A percentile compares a stretch with the other conserved stretches of the same genome.
phyloP scores from a whole-genome alignment of 495 filamentous ascomycete species.

The Penicillium pancosmium region DNA sequence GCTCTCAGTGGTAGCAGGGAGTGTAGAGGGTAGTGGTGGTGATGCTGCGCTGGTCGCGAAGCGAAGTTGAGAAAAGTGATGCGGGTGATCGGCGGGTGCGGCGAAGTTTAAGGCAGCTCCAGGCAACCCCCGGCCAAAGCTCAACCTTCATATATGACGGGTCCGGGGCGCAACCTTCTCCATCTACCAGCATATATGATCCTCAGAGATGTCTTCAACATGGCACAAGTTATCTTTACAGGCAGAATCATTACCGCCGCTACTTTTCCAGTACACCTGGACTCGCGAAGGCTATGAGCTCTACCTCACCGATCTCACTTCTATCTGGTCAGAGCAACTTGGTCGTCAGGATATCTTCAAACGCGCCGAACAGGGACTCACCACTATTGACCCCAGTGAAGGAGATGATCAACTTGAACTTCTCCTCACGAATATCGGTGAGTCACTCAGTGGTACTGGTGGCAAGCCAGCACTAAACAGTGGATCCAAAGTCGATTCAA shows the following conservation, averaged over 20 bases:
- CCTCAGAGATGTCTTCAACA: conserved; percentile 34
- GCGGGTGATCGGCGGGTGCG: conserved; percentile 32
- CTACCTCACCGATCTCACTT: conserved; percentile 79
- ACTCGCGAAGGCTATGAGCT: conserved; percentile 65
- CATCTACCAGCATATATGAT: neutral
- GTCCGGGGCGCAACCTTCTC: neutral
- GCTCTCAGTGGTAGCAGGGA: neutral
- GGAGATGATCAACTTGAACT: conserved; percentile 69
- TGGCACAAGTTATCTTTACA: conserved; percentile 42
- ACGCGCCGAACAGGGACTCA: conserved; percentile 65
- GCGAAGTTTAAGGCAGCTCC: conserved; percentile 26
- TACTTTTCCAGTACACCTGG: conserved; percentile 57
- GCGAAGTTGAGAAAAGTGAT: conserved; percentile 22
- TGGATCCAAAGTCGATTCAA: conserved; percentile 26
- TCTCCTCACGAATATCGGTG: conserved; percentile 71
- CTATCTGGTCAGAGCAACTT: conserved; percentile 80
- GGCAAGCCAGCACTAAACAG: conserved; percentile 36
- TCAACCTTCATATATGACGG: neutral
- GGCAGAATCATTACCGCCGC: conserved; percentile 40
- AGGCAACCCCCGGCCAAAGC: conserved; percentile 19
- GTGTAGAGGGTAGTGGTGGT: neutral
- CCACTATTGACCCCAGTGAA: conserved; percentile 85
- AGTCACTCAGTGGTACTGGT: conserved; percentile 55
- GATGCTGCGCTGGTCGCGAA: conserved; percentile 8
- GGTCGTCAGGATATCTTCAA: conserved; percentile 62